Conservation (phyloP, 2,329 filamentous ascomycete genomes). For the Alternaria rosae region DNA sequence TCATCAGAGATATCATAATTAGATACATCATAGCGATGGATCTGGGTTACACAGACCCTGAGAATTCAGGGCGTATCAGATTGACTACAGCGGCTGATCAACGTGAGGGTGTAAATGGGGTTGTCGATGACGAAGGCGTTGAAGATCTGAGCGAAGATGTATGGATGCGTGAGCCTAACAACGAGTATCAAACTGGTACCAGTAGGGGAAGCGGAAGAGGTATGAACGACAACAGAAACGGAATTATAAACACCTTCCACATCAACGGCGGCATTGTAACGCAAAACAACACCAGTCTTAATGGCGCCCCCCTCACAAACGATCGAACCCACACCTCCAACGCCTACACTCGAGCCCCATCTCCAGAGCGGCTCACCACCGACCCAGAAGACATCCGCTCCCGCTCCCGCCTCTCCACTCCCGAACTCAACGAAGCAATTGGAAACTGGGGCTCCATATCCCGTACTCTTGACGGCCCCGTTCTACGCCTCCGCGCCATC, state of each 20-base stretch:
- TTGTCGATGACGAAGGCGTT: neutral
- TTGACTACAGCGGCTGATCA: neutral
- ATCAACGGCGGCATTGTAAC: neutral
- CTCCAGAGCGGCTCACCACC: neutral
- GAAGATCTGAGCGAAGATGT: neutral
- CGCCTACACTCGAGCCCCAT: neutral
- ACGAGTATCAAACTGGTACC: neutral
- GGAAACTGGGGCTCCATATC: neutral
- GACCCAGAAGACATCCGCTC: neutral
- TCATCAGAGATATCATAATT: neutral
- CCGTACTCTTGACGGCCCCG: neutral
- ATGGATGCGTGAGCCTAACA: neutral
- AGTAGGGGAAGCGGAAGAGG: neutral
- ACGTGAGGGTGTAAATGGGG: neutral
- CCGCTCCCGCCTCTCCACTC: neutral
- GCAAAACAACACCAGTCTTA: neutral
- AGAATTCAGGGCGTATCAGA: neutral
- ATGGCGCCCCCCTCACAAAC: neutral
- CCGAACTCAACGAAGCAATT: neutral
- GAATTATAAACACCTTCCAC: neutral
- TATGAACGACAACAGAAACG: neutral
- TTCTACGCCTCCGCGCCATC: neutral
- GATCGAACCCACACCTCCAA: neutral
- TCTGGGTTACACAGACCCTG: neutral
- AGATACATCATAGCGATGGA: neutral